Percentiles rank a stretch among this genome's conserved stretches.
These are phyloP conservation scores for Fulvia fulva DNA, from an alignment of 2,329 filamentous ascomycete species.

Conservation along the genomic window DNA sequence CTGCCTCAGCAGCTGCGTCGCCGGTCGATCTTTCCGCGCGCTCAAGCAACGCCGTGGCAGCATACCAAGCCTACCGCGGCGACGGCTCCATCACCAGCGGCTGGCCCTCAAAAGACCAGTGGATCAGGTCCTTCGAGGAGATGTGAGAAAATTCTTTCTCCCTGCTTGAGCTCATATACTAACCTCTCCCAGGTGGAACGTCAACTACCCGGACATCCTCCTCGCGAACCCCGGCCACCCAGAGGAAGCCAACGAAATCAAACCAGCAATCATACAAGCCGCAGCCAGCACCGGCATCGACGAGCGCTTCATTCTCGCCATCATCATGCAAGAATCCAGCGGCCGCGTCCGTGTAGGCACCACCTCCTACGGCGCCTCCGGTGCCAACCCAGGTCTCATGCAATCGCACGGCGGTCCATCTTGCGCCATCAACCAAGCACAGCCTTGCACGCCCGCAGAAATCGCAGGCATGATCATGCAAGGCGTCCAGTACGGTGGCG, in stretches of 20 bases:
- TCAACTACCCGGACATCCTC: conserved; percentile 33
- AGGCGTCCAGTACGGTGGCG: conserved; percentile 37
- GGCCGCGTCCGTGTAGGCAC: conserved; percentile 43
- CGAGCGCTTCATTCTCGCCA: conserved; percentile 40
- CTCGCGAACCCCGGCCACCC: conserved; percentile 34
- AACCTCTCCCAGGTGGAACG: conserved; percentile 12
- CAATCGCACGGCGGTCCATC: conserved; percentile 37
- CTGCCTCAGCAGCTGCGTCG: background rate
- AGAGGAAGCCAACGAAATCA: conserved; percentile 37
- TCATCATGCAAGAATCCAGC: conserved; percentile 42
- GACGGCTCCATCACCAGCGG: conserved; percentile 13
- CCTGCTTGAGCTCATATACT: background rate
- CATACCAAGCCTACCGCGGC: conserved; percentile 13
- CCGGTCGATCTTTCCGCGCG: background rate
- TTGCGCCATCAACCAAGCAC: conserved; percentile 30
- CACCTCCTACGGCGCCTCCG: conserved; percentile 30
- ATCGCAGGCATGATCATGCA: conserved; percentile 43
- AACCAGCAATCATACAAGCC: conserved; percentile 34
- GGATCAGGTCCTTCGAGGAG: conserved; percentile 14
- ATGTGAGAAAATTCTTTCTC: conserved; percentile 10
- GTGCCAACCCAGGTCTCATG: conserved; percentile 46
- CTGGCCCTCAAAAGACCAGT: conserved; percentile 18
- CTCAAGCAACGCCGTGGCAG: background rate
- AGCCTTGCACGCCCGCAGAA: conserved; percentile 38
- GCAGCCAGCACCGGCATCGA: conserved; percentile 34